Evolutionary conservation across 495 filamentous ascomycete genomes (phyloP).

Genomic region (Hyaloscypha variabilis): DNA sequence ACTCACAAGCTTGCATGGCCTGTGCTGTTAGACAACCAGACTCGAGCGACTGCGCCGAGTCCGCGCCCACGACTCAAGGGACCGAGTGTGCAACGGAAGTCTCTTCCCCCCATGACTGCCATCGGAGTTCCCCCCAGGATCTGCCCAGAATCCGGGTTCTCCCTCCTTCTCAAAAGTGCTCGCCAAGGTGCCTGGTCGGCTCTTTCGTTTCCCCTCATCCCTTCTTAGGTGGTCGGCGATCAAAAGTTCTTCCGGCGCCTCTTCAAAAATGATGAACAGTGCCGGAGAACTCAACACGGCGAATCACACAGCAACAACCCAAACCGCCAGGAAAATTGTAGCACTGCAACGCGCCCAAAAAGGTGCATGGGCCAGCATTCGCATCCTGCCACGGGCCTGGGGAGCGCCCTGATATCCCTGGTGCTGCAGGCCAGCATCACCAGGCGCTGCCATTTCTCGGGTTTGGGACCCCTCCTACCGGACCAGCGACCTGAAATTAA

Average conservation of each 20-base stretch:
- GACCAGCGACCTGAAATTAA: neutral
- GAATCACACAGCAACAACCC: neutral
- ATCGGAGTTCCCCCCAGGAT: neutral
- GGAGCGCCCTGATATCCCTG: neutral
- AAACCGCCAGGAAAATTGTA: constrained; percentile 1
- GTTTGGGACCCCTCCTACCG: constrained; percentile 8
- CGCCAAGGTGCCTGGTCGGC: neutral
- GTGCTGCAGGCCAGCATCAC: constrained; percentile 9
- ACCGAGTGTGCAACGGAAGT: neutral
- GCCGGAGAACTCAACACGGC: neutral
- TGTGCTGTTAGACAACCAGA: neutral
- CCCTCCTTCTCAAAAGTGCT: neutral
- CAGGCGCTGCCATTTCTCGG: constrained; percentile 13
- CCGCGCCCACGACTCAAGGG: neutral
- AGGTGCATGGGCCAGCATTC: constrained; percentile 17
- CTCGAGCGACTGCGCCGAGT: neutral
- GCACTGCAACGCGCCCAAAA: neutral
- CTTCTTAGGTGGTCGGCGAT: neutral
- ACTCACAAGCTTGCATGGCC: neutral
- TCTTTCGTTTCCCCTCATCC: neutral
- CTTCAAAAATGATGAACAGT: neutral
- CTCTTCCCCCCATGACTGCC: neutral
- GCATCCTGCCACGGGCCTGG: constrained; percentile 9
- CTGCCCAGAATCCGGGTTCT: neutral
- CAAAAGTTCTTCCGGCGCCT: neutral